Base-by-base conservation (phyloP, 2,329 filamentous ascomycete genomes). In the Alternaria ethzedia region DNA sequence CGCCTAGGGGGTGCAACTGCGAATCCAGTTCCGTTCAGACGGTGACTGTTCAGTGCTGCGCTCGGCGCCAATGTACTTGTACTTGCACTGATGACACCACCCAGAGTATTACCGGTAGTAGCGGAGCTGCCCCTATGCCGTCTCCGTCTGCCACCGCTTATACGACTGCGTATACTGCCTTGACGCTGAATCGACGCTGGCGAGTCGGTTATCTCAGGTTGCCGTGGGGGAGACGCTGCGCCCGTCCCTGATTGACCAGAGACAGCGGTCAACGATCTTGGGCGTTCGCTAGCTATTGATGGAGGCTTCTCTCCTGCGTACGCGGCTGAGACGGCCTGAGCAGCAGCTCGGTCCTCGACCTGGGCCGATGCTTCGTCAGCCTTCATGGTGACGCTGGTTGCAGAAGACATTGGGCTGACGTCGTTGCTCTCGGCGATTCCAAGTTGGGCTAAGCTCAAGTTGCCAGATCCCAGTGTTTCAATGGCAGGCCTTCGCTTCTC, bases 1-100 rank as follows among this genome's bases (percentile, higher is more conserved):
- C 96, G 89, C 82, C 96, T 97, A 79, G 96, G 97, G 78, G 92
- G 96, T 52, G 96, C 96, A 68, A 98, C 94, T 54, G 96, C 95
- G 78, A 99, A 99, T 0, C 96, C 96, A 5, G 95, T 97, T 0
- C 96, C 96, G 13, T 96, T 97, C 67, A 97, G 85, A 67, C 94
- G 94, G 47, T 92, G 91, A 6, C 88, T 86, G 69, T 86, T 87
- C 15, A 85, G 76, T 43, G 85, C 83, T 26, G 83, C 83, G 13
- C 91, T 87, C 69, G 91, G 88, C 15, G 88, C 88, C n/a, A 94
- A 80, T 5, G 90, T 90, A 36, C 87, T 84, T 63, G 90, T 90
- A 62, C 89, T 90, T n/a, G 90, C 88, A 56, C 87, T 88, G 69
- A 94, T 88, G 15, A 89, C 88, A 8, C 91, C 90, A 57, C 89